A percentile compares a stretch with the other conserved stretches of the same genome.
Evolutionary conservation across 140 eudicot species (phyloP).

Genomic region (Ambrosia hybrid): DNA sequence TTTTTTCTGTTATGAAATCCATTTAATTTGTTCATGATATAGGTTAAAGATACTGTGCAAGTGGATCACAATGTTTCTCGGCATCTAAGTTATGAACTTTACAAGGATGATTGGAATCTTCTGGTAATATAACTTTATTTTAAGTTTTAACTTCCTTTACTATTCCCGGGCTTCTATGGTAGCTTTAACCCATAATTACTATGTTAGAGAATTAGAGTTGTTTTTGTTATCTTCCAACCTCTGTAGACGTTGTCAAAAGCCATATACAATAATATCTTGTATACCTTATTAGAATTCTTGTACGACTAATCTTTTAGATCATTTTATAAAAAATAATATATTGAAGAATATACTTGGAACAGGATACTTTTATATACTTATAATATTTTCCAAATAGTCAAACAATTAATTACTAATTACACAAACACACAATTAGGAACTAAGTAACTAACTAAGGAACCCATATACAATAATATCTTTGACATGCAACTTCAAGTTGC

Average conservation of each 20-base stretch:
- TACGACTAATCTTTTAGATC: background rate
- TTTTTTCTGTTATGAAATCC: slow-evolving; percentile 19
- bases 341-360: background rate
- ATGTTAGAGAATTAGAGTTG: too few relatives aligned
- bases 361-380: slow-evolving; percentile 9
- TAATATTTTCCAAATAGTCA: slow-evolving; percentile 2
- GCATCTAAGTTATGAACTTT: slow-evolving; percentile 69
- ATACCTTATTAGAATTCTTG: background rate
- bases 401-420: background rate
- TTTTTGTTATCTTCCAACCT: slow-evolving; percentile 4
- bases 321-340: too few relatives aligned
- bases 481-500: too few relatives aligned
- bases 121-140: slow-evolving; percentile 37
- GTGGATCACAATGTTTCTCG: slow-evolving; percentile 96
- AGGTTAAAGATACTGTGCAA: slow-evolving; percentile 95
- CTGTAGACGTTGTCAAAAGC: background rate
- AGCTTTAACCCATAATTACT: slow-evolving; percentile 5
- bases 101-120: slow-evolving; percentile 75
- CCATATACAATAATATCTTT: background rate
- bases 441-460: slow-evolving; percentile 20
- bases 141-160: slow-evolving; percentile 1
- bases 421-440: slow-evolving; percentile 4
- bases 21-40: slow-evolving; percentile 1
- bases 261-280: too few relatives aligned
- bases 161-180: slow-evolving; percentile 1